Conservation (phyloP, 1,284 basidiomycete genomes). For the Microbotryum silenes-acaulis region DNA sequence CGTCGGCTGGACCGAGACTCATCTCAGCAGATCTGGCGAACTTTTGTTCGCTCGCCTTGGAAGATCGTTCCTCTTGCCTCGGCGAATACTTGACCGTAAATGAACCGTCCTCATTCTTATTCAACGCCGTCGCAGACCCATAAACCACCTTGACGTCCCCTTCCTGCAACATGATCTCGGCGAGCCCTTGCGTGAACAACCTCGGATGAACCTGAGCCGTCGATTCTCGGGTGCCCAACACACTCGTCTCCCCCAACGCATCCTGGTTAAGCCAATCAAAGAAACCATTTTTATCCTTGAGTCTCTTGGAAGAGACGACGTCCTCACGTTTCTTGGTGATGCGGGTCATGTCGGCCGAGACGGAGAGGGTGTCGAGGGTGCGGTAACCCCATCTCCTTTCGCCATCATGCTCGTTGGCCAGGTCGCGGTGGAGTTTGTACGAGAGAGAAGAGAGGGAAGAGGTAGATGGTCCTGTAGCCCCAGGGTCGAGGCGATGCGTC, state of each 20-base stretch:
- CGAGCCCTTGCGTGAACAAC: conserved; percentile 68
- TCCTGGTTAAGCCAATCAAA: conserved; percentile 39
- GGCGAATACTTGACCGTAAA: conserved; percentile 4
- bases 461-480: conserved; percentile 33
- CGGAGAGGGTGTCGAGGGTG: conserved; percentile 47
- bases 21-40: neutral
- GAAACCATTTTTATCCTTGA: conserved; percentile 17
- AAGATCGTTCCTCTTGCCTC: no score
- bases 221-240: conserved; percentile 43
- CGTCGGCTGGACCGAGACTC: conserved; percentile 30
- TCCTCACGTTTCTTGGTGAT: neutral
- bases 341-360: conserved; percentile 27
- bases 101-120: conserved; percentile 22
- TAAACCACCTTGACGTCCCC: conserved; percentile 45
- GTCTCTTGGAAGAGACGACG: neutral
- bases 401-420: conserved; percentile 68
- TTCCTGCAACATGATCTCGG: conserved; percentile 46
- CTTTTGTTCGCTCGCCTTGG: no score
- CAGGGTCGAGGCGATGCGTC: no score
- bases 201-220: conserved; percentile 78
- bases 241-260: conserved; percentile 34
- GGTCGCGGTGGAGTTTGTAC: conserved; percentile 66
- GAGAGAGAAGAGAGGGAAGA: conserved; percentile 61
- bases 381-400: conserved; percentile 75
- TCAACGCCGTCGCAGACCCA: conserved; percentile 36